Conservation (phyloP, 495 filamentous ascomycete genomes). For the Glarea lozoyensis region DNA sequence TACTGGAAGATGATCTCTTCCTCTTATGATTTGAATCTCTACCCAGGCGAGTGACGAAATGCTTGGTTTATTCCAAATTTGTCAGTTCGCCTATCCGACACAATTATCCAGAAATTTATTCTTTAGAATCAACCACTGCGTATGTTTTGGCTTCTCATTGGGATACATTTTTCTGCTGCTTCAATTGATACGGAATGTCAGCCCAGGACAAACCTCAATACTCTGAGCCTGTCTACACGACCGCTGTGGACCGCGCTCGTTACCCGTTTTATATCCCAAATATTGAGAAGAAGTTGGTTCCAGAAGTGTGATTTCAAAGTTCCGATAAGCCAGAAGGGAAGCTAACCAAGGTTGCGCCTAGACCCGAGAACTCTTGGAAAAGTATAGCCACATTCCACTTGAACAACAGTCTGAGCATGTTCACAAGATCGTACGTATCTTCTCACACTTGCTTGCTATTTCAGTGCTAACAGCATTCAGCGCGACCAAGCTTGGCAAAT, state of each 20-base stretch:
- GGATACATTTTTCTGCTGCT: no score
- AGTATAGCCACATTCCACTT: not conserved
- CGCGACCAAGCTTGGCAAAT: constrained; percentile 6
- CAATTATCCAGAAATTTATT: no score
- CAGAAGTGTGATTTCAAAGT: not conserved
- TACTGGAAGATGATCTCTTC: no score
- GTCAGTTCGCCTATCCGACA: no score
- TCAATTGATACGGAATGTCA: no score
- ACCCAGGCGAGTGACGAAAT: no score
- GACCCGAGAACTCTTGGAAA: not conserved
- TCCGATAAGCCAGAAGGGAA: no score
- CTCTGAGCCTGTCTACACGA: not conserved
- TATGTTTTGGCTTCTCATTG: no score
- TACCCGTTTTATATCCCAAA: not conserved
- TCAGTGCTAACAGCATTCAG: no score
- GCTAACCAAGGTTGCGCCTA: not conserved
- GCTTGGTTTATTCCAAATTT: no score
- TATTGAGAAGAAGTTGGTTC: not conserved
- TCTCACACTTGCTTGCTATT: not conserved
- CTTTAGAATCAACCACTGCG: no score
- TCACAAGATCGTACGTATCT: not conserved
- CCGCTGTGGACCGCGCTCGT: not conserved
- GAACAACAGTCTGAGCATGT: not conserved
- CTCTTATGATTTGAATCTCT: no score
- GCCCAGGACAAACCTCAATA: not conserved